These are phyloP conservation scores for Lithospermum erythrorhizon DNA, from an alignment of 257 asterid genomes.

Conservation along the genomic window DNA sequence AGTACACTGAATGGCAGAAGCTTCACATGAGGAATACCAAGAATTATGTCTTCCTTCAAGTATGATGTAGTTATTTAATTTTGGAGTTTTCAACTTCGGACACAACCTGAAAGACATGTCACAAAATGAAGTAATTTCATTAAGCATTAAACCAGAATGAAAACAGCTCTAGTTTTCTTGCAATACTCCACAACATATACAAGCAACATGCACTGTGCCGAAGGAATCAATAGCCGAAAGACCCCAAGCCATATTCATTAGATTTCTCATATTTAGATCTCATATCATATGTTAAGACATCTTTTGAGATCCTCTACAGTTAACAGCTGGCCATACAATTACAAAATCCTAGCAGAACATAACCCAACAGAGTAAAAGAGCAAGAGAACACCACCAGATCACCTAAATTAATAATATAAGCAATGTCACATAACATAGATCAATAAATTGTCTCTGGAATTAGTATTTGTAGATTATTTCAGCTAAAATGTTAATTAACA, in stretches of 20 bases:
- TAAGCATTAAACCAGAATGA: too few species aligned
- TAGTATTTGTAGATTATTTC: too few species aligned
- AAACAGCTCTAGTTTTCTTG: neutral
- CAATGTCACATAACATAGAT: too few species aligned
- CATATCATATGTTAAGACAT: too few species aligned
- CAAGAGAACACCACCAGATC: too few species aligned
- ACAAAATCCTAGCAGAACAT: neutral
- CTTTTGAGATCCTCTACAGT: too few species aligned
- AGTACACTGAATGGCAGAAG: conserved; percentile 10
- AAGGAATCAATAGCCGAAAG: neutral
- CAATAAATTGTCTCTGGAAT: too few species aligned
- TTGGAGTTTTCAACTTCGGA: conserved; percentile 17
- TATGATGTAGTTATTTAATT: conserved; percentile 14
- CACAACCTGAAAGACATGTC: conserved; percentile 32
- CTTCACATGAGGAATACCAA: conserved; percentile 9
- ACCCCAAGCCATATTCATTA: too few species aligned
- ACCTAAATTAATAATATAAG: too few species aligned
- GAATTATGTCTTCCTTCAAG: conserved; percentile 3
- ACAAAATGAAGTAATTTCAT: neutral
- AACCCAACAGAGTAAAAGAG: neutral
- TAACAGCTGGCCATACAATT: too few species aligned
- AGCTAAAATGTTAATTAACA: too few species aligned
- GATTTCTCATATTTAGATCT: too few species aligned
- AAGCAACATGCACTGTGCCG: neutral
- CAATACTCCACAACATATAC: neutral